A percentile compares a stretch with the other conserved stretches of the same genome.
Conservation (phyloP, 805 yeast species). For the Cyberlindnera mrakii region DNA sequence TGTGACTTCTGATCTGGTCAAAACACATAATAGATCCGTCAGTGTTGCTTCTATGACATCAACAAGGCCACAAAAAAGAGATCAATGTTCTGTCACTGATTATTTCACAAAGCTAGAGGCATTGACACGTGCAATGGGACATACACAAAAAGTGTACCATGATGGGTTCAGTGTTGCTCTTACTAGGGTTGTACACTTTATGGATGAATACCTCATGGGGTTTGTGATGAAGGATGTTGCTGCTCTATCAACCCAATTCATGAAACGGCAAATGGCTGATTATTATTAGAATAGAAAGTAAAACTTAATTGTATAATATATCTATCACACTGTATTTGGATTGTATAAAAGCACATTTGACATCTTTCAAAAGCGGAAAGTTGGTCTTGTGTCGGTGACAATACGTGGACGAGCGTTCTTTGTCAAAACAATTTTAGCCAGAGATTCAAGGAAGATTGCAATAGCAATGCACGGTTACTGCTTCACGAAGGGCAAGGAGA, state of each 20-base stretch:
- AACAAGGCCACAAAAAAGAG: slow-evolving; percentile 9
- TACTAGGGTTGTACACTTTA: slow-evolving; percentile 5
- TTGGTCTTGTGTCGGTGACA: too few relatives aligned
- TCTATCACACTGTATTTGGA: too few relatives aligned
- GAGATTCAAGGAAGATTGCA: too few relatives aligned
- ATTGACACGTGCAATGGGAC: neutral
- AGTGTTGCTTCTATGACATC: slow-evolving; percentile 7
- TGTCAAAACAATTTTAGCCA: too few relatives aligned
- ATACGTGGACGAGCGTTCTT: too few relatives aligned
- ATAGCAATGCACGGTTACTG: too few relatives aligned
- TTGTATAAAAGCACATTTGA: too few relatives aligned
- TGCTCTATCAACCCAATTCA: slow-evolving; percentile 1
- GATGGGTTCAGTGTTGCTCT: slow-evolving; percentile 2
- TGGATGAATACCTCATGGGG: slow-evolving; percentile 10
- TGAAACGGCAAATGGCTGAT: neutral
- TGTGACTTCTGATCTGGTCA: neutral
- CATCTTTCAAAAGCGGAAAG: too few relatives aligned
- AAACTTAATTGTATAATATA: too few relatives aligned
- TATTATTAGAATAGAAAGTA: neutral
- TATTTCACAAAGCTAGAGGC: slow-evolving; percentile 6
- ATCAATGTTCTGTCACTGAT: slow-evolving; percentile 6
- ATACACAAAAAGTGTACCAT: slow-evolving; percentile 2
- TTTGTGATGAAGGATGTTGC: slow-evolving; percentile 12
- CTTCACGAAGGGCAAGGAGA: too few relatives aligned
- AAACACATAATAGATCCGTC: slow-evolving; percentile 3